phyloP scores from a whole-genome alignment of 192 early-diverging fungal species.

The Rhizoclosmatium globosum region DNA sequence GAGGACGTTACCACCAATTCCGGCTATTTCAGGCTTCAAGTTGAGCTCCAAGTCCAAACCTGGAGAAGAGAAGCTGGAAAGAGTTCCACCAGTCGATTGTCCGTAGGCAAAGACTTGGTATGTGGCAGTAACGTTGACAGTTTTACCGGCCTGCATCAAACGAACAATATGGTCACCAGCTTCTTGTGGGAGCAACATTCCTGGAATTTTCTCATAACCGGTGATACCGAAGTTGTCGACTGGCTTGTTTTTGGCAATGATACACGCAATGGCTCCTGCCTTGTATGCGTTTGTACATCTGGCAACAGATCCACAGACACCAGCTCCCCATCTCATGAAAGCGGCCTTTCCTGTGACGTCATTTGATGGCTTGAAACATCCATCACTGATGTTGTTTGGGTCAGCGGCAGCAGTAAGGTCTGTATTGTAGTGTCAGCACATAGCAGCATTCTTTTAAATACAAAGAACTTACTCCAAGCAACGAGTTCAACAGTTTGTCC shows the following conservation, averaged over 20 bases:
- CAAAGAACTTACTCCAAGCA: no score
- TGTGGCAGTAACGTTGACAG: constrained; percentile 42
- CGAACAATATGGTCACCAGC: constrained; percentile 31
- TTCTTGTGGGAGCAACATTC: constrained; percentile 4
- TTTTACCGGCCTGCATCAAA: constrained; percentile 37
- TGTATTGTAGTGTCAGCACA: no score
- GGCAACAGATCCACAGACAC: constrained; percentile 1
- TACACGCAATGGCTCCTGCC: constrained; percentile 41
- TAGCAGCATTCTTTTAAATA: no score
- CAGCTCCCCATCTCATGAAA: constrained; percentile 38
- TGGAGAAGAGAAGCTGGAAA: constrained; percentile 77
- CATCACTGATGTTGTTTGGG: constrained; percentile 30
- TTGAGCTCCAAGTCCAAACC: constrained; percentile 77
- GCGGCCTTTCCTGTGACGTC: constrained; percentile 43
- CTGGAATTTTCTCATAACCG: constrained; percentile 29
- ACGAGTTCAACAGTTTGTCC: no score
- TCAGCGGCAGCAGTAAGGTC: constrained; percentile 13
- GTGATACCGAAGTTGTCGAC: not conserved
- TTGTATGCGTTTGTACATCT: constrained; percentile 37
- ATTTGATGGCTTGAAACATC: not conserved
- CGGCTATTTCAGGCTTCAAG: constrained; percentile 63
- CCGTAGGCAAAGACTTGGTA: constrained; percentile 51
- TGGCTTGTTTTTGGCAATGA: constrained; percentile 41
- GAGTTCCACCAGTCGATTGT: constrained; percentile 62
- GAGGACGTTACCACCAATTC: constrained; percentile 48